Conservation (phyloP, 2,329 filamentous ascomycete species). For the Zalaria obscura region DNA sequence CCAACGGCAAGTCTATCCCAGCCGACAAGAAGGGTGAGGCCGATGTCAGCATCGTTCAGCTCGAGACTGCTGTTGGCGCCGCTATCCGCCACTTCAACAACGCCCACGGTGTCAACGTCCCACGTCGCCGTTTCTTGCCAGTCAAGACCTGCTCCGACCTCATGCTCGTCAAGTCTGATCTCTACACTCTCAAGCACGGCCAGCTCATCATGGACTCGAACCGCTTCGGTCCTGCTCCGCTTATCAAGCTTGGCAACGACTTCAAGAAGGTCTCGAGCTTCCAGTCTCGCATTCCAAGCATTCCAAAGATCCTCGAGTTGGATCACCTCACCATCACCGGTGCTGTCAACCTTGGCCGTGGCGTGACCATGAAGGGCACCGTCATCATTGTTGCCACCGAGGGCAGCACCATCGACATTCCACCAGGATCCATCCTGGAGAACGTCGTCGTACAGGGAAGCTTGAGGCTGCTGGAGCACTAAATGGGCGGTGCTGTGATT, state of each 20-base stretch:
- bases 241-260: conserved; percentile 97
- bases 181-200: conserved; percentile 97
- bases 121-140: conserved; percentile 91
- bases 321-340: conserved; percentile 96
- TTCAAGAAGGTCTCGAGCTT: conserved; percentile 99
- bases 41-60: conserved; percentile 91
- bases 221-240: conserved; percentile 88
- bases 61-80: conserved; percentile 95
- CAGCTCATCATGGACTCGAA: conserved; percentile 94
- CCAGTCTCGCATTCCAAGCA: conserved; percentile 73
- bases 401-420: conserved; percentile 94
- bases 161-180: conserved; percentile 98
- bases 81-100: conserved; percentile 98
- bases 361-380: conserved; percentile 91
- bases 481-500: conserved; percentile 12
- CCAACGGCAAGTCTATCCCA: conserved; percentile 96
- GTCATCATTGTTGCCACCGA: conserved; percentile 98
- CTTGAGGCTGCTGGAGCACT: conserved; percentile 60
- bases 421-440: conserved; percentile 90
- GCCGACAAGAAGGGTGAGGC: conserved; percentile 99
- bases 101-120: conserved; percentile 97
- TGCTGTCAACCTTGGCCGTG: conserved; percentile 89
- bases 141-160: conserved; percentile 99
- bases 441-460: conserved; percentile 98
- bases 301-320: conserved; percentile 81